These are phyloP conservation scores for Coniferiporia weirii DNA, from an alignment of 1,284 basidiomycete species.

Conservation along the genomic window DNA sequence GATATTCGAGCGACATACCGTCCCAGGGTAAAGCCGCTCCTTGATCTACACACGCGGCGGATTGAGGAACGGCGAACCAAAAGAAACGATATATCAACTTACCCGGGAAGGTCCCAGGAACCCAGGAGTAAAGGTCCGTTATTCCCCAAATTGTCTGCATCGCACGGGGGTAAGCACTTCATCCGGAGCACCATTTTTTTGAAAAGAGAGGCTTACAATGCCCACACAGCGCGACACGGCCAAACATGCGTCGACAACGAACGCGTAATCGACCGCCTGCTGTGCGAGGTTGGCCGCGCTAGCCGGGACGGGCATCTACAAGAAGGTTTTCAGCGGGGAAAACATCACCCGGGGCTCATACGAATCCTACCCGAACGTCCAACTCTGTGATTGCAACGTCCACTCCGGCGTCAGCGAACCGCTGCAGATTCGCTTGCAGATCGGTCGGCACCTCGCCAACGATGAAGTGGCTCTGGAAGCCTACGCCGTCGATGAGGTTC, in stretches of 20 bases:
- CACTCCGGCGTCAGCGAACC: constrained; percentile 47
- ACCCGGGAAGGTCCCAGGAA: constrained; percentile 44
- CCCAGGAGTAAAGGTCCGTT: constrained; percentile 42
- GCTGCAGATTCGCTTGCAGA: constrained; percentile 39
- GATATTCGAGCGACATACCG: background rate
- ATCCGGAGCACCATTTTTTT: background rate
- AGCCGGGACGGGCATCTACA: constrained; percentile 45
- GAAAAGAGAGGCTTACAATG: constrained; percentile 47
- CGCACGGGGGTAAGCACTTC: background rate
- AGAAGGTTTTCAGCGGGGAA: background rate
- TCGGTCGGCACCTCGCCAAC: constrained; percentile 43
- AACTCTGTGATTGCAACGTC: constrained; percentile 58
- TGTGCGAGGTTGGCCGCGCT: constrained; percentile 42
- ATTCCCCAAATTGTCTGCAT: constrained; percentile 16
- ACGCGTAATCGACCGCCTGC: constrained; percentile 51
- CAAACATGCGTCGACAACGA: constrained; percentile 48
- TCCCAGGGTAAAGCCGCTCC: constrained; percentile 23
- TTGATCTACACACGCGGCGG: constrained; percentile 1
- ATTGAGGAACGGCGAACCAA: background rate
- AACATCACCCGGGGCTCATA: background rate
- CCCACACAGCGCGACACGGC: constrained; percentile 46
- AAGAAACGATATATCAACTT: constrained; percentile 23
- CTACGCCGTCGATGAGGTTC: constrained; percentile 50
- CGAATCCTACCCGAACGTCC: constrained; percentile 38
- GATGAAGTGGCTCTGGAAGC: constrained; percentile 44